Base-by-base conservation (phyloP, 768 basidiomycete species). In the Termitomyces sp. region DNA sequence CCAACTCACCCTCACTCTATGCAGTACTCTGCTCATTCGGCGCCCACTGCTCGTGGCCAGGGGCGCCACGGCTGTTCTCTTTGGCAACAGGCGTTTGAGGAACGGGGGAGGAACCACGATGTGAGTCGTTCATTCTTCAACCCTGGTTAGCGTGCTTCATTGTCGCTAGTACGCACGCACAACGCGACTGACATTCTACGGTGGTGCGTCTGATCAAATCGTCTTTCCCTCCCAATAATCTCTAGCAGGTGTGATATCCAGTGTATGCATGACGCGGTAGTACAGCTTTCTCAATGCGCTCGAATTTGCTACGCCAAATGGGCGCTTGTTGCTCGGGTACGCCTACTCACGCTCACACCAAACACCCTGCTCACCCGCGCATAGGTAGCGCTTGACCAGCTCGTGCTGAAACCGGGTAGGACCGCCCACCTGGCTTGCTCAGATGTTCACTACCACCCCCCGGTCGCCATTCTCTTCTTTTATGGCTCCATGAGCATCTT, bases 11-110 rank as follows among this genome's bases (percentile, higher is more conserved):
- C 23, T 23, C 23, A 23, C 23, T 23, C 23, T 23, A 23, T 23
- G 23, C 23, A 23, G 89, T 68, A 74, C 83, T 0, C 73, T 80
- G 20, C 78, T 91, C 23, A 71, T 87, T 54, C 81, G 85, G 13
- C 77, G 82, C 13, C 89, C 89, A 0, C 75, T 88, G 74, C 56
- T 83, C n/a, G 73, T 84, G 2, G 87, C 89, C 64, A 88, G 85
- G 58, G 71, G 73, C 0, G 88, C 88, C 0, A 87, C 87, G 0
- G 82, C 80, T 1, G 64, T 87, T 53, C 74, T 93, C 9, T 93
- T 92, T 62, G 86, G 88, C 94, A 97, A 72, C 95, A 96, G 71
- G 81, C 75, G 1, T 81, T 95, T 20, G 95, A 95, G 68, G 77
- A 77, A 66, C 82, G 77, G 63, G 91, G 92, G 6, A 75, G 67